Evolutionary conservation across 2,329 filamentous ascomycete species (phyloP).

Genomic region (Diaporthe ampelina): DNA sequence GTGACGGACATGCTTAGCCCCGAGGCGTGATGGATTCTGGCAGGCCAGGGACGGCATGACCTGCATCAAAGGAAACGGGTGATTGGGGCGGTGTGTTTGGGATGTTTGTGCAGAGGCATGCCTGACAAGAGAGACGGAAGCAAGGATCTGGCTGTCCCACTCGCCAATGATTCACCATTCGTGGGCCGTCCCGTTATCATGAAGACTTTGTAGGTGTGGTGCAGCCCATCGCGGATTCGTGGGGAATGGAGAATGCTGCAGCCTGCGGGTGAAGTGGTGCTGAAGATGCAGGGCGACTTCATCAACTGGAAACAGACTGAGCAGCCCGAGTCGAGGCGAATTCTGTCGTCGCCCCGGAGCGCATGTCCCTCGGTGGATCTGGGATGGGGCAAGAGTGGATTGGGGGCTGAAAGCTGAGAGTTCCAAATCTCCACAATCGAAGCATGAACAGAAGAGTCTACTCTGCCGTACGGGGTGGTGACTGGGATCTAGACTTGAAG

Average conservation of each 20-base stretch:
- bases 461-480: too few species aligned
- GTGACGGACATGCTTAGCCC: neutral
- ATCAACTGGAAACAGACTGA: slow-evolving; percentile 16
- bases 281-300: slow-evolving; percentile 22
- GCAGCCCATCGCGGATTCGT: neutral
- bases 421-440: neutral
- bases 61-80: neutral
- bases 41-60: neutral
- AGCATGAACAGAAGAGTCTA: neutral
- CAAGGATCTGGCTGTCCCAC: neutral
- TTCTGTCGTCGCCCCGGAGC: neutral
- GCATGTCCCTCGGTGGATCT: slow-evolving; percentile 6
- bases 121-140: neutral
- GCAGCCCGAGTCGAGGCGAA: slow-evolving; percentile 2
- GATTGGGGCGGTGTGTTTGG: slow-evolving; percentile 9
- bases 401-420: slow-evolving; percentile 26
- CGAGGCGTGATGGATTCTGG: neutral
- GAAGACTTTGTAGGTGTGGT: neutral
- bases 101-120: too few species aligned
- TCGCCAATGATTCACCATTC: neutral
- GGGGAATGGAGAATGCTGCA: neutral
- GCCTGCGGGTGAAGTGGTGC: neutral
- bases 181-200: neutral
- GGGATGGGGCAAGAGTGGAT: neutral
- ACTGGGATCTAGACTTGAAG: neutral